phyloP scores from a whole-genome alignment of 768 basidiomycete species.

The Phaeolepiota aurea region DNA sequence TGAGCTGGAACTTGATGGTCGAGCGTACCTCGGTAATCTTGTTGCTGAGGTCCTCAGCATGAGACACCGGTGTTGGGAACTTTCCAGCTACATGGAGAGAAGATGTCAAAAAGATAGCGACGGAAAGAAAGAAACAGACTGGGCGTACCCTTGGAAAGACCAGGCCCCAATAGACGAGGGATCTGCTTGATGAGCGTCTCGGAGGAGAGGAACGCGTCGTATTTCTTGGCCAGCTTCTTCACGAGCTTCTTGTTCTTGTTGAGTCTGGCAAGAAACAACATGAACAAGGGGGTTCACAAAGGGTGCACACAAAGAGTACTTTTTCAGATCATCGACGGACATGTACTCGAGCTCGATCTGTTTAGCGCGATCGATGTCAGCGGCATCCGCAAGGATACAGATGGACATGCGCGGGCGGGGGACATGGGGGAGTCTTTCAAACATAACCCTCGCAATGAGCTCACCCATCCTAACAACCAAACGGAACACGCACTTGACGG shows the following conservation, averaged over 20 bases:
- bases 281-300: too few species aligned
- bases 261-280: constrained; percentile 40
- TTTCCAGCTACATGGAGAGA: constrained; percentile 84
- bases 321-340: constrained; percentile 99
- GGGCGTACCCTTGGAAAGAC: constrained; percentile 90
- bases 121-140: not conserved
- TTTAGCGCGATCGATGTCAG: constrained; percentile 98
- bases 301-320: constrained; percentile 40
- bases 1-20: constrained; percentile 99
- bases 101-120: constrained; percentile 2
- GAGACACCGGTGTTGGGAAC: constrained; percentile 96
- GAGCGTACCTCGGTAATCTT: constrained; percentile 95
- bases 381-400: constrained; percentile 98
- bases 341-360: constrained; percentile 97
- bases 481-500: constrained; percentile 67
- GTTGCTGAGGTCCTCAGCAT: constrained; percentile 80
- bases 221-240: constrained; percentile 99
- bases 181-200: constrained; percentile 99
- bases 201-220: constrained; percentile 97
- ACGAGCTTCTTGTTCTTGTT: constrained; percentile 99
- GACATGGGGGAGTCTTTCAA: constrained; percentile 87
- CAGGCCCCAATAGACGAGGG: constrained; percentile 97
- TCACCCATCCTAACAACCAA: too few species aligned
- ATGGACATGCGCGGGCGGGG: constrained; percentile 99
- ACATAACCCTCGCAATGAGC: too few species aligned